Conservation (phyloP, 2,329 filamentous ascomycete species). For the Anthostomella pinea region DNA sequence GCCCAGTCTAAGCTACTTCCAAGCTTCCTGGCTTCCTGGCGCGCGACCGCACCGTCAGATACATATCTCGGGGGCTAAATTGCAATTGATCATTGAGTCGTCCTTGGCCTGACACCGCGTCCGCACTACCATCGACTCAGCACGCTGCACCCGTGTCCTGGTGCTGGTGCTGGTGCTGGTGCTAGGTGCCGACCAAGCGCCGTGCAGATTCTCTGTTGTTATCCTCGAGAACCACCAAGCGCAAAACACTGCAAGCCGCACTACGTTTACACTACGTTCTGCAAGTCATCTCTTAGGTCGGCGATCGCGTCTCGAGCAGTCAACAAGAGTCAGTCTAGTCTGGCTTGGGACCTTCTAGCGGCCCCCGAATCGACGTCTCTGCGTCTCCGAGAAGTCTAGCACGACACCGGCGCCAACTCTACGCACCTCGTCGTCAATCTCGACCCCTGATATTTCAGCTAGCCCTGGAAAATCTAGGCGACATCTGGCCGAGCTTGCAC, state of each 20-base stretch:
- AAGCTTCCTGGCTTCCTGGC: too few species aligned
- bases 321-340: conserved; percentile 31
- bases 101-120: conserved; percentile 2
- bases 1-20: conserved; percentile 29
- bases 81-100: too few species aligned
- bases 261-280: too few species aligned
- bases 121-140: conserved; percentile 4
- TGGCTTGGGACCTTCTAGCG: conserved; percentile 21
- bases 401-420: conserved; percentile 25
- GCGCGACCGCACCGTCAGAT: too few species aligned
- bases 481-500: conserved; percentile 24
- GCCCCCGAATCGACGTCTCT: conserved; percentile 23
- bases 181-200: background rate
- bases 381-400: conserved; percentile 23
- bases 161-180: background rate
- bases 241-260: too few species aligned
- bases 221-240: conserved; percentile 5
- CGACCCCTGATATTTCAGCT: conserved; percentile 28
- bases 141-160: too few species aligned
- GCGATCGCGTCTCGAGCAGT: conserved; percentile 13
- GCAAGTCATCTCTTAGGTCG: conserved; percentile 21
- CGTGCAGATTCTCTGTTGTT: too few species aligned
- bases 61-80: too few species aligned
- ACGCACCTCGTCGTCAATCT: conserved; percentile 23
- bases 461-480: conserved; percentile 26